Percentiles rank a stretch among this genome's conserved stretches.
Evolutionary conservation across 805 yeast genomes (phyloP).

Genomic region (Maudiozyma barnettii): DNA sequence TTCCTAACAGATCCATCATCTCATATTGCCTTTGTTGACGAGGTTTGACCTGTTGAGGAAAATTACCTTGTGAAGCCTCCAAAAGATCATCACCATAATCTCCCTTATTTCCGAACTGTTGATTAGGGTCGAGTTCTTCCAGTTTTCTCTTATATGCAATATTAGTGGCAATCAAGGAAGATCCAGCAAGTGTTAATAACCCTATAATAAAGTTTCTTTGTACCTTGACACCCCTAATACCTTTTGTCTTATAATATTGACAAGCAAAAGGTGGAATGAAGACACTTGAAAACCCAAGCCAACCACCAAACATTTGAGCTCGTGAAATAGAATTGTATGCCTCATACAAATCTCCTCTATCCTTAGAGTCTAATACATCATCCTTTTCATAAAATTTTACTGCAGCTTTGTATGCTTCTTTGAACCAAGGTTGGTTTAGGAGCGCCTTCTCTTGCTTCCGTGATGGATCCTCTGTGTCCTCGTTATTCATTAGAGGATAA

Average conservation of each 20-base stretch:
- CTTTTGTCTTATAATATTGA: conserved; percentile 28
- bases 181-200: conserved; percentile 30
- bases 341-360: conserved; percentile 34
- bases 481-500: too few relatives aligned
- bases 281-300: conserved; percentile 35
- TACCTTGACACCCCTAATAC: conserved; percentile 32
- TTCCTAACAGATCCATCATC: conserved; percentile 27
- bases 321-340: conserved; percentile 31
- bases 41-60: conserved; percentile 3
- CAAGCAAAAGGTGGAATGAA: conserved; percentile 36
- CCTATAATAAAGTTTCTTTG: conserved; percentile 36
- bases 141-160: conserved; percentile 28
- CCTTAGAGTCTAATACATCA: conserved; percentile 32
- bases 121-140: conserved; percentile 14
- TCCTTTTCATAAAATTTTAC: conserved; percentile 43
- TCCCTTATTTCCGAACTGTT: conserved; percentile 16
- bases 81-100: conserved; percentile 9
- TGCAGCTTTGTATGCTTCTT: conserved; percentile 36
- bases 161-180: conserved; percentile 27
- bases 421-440: conserved; percentile 23
- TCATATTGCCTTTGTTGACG: conserved; percentile 23
- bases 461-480: not conserved
- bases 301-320: conserved; percentile 31
- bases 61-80: not conserved
- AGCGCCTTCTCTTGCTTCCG: not conserved